phyloP scores from a whole-genome alignment of 371 early-diverging fungal genomes.

The Syncephalastrum racemosum region DNA sequence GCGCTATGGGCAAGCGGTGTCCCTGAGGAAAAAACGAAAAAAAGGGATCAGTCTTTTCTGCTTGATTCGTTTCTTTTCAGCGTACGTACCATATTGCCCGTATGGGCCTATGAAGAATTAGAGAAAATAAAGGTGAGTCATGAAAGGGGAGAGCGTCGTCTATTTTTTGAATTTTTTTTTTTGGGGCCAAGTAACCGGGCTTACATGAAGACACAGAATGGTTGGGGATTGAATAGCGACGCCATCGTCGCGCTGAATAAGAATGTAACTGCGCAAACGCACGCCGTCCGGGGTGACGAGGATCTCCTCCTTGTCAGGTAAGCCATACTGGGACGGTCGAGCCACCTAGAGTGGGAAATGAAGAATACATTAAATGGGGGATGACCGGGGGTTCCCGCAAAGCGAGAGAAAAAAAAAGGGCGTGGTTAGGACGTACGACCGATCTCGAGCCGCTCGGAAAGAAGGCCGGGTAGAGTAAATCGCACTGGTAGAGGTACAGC shows the following conservation, averaged over 20 bases:
- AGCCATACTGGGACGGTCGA: slow-evolving; percentile 70
- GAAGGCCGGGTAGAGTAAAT: slow-evolving; percentile 42
- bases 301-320: slow-evolving; percentile 78
- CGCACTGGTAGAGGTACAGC: slow-evolving; percentile 68
- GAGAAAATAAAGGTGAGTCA: background rate
- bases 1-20: slow-evolving; percentile 88
- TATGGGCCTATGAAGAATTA: slow-evolving; percentile 77
- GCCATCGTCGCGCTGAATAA: slow-evolving; percentile 58
- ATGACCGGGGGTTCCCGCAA: background rate
- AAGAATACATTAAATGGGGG: background rate
- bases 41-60: slow-evolving; percentile 3
- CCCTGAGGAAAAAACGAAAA: slow-evolving; percentile 56
- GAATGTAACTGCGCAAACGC: slow-evolving; percentile 74
- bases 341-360: slow-evolving; percentile 52
- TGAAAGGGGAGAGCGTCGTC: too few species aligned
- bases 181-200: slow-evolving; percentile 3
- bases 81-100: slow-evolving; percentile 87
- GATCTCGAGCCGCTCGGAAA: slow-evolving; percentile 49
- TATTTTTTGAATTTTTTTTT: too few species aligned
- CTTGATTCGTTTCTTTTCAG: background rate
- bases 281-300: slow-evolving; percentile 81
- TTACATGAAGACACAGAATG: slow-evolving; percentile 83
- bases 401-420: background rate
- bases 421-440: slow-evolving; percentile 21
- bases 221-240: slow-evolving; percentile 69